A percentile compares a stretch with the other conserved stretches of the same genome.
Conservation (phyloP, 768 basidiomycete species). For the Pulveroboletus sp. region DNA sequence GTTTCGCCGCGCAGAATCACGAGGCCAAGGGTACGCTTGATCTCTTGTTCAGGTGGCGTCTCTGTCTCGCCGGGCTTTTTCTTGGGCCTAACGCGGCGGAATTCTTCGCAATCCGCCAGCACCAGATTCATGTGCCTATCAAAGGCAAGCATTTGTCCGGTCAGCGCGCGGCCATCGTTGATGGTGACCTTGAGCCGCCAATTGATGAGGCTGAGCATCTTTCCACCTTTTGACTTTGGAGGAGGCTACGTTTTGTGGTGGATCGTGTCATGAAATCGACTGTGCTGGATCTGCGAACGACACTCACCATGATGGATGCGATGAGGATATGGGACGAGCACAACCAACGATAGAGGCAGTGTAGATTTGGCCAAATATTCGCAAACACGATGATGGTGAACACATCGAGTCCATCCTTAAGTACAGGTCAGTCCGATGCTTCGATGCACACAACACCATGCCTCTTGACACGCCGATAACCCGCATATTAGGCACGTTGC, state of each 20-base stretch:
- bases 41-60: conserved; percentile 79
- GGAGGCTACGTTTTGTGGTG: conserved; percentile 59
- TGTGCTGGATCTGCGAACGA: conserved; percentile 11
- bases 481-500: conserved; percentile 45
- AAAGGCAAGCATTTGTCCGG: conserved; percentile 99
- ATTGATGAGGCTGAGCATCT: conserved; percentile 97
- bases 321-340: conserved; percentile 22
- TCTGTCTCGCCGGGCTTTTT: conserved; percentile 80
- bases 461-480: conserved; percentile 42
- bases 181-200: conserved; percentile 97
- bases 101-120: conserved; percentile 97
- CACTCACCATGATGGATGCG: conserved; percentile 59
- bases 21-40: conserved; percentile 94
- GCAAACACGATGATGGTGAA: conserved; percentile 27
- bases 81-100: conserved; percentile 88
- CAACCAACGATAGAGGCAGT: conserved; percentile 21
- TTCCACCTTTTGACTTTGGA: conserved; percentile 96
- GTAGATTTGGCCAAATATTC: conserved; percentile 28
- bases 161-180: conserved; percentile 93
- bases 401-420: not conserved
- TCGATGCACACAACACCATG: conserved; percentile 6
- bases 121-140: conserved; percentile 99
- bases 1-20: conserved; percentile 97
- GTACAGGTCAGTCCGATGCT: too few relatives aligned
- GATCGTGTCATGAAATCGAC: conserved; percentile 6